phyloP scores from a whole-genome alignment of 805 yeast species.

The Saccharomyces mikatae region DNA sequence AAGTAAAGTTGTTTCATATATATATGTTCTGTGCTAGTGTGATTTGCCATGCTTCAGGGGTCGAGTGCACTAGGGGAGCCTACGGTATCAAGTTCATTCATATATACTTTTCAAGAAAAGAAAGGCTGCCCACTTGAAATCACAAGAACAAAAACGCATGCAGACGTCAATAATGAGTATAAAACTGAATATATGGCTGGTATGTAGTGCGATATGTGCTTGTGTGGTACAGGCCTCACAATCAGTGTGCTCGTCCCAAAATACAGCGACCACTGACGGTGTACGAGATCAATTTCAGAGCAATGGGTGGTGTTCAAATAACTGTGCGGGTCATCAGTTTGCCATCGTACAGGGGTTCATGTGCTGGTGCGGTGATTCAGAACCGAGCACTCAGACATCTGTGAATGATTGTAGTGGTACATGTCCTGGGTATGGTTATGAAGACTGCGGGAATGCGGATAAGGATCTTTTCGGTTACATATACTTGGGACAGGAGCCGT shows the following conservation, averaged over 20 bases:
- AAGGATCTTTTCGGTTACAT: constrained; percentile 19
- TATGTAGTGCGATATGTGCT: neutral
- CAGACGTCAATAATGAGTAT: neutral
- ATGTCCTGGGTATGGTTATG: constrained; percentile 25
- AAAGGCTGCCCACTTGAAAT: neutral
- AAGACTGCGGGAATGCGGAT: constrained; percentile 20
- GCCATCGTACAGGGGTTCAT: constrained; percentile 20
- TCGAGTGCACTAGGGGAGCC: neutral
- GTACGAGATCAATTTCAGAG: constrained; percentile 5
- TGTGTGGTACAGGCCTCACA: constrained; percentile 3
- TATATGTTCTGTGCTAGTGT: neutral
- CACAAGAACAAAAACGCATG: neutral
- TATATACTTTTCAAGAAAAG: neutral
- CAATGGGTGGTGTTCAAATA: constrained; percentile 12
- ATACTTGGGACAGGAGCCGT: constrained; percentile 10
- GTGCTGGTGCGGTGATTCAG: constrained; percentile 24
- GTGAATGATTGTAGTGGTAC: constrained; percentile 12
- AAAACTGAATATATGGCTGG: neutral
- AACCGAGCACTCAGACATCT: constrained; percentile 13
- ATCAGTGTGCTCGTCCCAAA: constrained; percentile 8
- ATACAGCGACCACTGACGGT: constrained; percentile 7
- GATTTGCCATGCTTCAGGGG: neutral
- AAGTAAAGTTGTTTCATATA: neutral
- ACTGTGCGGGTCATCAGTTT: constrained; percentile 17
- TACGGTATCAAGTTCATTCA: neutral